These are phyloP conservation scores for Vachellia pachyceras DNA, from an alignment of 306 rosid species.

Conservation along the genomic window DNA sequence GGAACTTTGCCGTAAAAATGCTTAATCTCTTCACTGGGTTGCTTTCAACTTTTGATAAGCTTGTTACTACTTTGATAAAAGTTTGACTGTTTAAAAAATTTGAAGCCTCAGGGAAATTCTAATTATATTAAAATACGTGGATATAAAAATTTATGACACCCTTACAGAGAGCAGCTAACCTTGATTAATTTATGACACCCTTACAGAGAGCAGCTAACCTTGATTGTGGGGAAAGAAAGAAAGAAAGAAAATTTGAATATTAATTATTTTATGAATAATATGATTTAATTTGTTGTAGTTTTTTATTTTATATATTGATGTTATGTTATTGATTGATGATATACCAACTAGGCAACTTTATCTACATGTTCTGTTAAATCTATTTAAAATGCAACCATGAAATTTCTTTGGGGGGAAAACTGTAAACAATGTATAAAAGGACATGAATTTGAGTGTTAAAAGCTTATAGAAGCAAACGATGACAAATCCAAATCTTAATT, in stretches of 20 bases:
- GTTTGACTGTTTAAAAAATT: neutral
- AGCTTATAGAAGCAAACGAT: neutral
- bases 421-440: neutral
- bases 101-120: neutral
- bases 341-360: neutral
- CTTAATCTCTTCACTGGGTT: neutral
- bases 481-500: neutral
- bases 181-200: neutral
- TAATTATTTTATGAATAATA: neutral
- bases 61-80: neutral
- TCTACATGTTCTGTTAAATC: neutral
- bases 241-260: too few species aligned
- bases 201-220: neutral
- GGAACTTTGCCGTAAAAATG: too few species aligned
- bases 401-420: too few species aligned
- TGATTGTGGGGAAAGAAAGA: neutral
- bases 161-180: neutral
- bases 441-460: neutral
- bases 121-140: neutral
- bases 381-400: too few species aligned
- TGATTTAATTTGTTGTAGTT: neutral
- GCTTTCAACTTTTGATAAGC: neutral
- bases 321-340: neutral
- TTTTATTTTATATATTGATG: neutral
- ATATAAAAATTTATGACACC: neutral